A percentile compares a stretch with the other conserved stretches of the same genome.
Conservation (phyloP, 305 asterid species). For the Caryopteris hybrid region DNA sequence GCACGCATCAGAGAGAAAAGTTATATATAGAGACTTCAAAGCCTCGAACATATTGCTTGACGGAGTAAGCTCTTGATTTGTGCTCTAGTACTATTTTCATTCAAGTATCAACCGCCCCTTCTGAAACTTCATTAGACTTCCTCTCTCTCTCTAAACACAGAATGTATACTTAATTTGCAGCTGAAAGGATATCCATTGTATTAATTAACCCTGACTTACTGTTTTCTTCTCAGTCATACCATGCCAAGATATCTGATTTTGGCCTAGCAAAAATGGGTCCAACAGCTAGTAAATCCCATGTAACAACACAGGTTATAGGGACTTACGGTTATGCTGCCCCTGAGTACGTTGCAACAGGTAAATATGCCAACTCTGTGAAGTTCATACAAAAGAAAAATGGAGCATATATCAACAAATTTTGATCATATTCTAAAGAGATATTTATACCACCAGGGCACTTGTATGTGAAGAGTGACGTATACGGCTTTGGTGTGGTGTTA, state of each 20-base stretch:
- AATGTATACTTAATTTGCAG: neutral
- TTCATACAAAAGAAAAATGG: neutral
- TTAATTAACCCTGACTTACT: neutral
- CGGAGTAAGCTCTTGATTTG: constrained; percentile 28
- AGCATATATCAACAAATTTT: neutral
- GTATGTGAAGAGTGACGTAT: constrained; percentile 58
- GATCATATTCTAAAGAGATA: neutral
- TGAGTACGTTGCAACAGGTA: constrained; percentile 58
- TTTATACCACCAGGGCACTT: constrained; percentile 41
- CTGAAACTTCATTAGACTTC: too few species aligned
- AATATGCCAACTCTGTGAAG: neutral
- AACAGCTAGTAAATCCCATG: constrained; percentile 47
- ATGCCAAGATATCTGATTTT: constrained; percentile 58
- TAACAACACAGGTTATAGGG: constrained; percentile 55
- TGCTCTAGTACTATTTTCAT: neutral
- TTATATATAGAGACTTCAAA: constrained; percentile 52
- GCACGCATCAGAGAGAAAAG: constrained; percentile 42
- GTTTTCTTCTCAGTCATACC: constrained; percentile 35
- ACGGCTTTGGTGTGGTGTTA: constrained; percentile 56
- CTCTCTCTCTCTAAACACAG: neutral
- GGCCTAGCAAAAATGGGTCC: constrained; percentile 62
- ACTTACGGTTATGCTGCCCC: constrained; percentile 61
- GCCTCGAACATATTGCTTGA: constrained; percentile 60
- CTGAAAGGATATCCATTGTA: neutral
- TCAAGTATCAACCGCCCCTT: too few species aligned